Evolutionary conservation across 2,329 filamentous ascomycete genomes (phyloP), one percentile per base, ranked within the genome.

Genomic region (Botrytis byssoidea): DNA sequence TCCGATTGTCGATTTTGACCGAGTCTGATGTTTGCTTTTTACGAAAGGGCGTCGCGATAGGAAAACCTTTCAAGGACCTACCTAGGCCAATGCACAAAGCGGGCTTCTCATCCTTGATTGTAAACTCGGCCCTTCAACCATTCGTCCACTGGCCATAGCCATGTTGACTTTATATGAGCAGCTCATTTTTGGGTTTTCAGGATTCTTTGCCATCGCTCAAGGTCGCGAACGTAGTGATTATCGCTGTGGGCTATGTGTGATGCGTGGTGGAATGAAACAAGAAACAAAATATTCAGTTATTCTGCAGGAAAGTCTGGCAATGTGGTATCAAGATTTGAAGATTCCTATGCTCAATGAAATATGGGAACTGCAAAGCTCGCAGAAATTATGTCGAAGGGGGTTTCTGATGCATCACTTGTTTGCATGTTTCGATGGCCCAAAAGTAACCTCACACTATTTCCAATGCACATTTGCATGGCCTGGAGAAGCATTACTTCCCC

Each of bases 321-420:
- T 42, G 37, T 69, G 48, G 40, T 69, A 69, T 69, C 66, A 44
- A 69, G 37, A 57, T 59, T 69, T 69, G 48, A 44, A 57, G 12
- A 69, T 69, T 69, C 48, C 66, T 69, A 57, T 69, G 48, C 37
- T 69, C 66, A 42, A 57, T 22, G 25, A 69, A 69, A 42, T 42
- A 51, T 32, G 55, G n/a, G 9, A 69, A 57, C 66, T 69, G 66
- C 66, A n/a, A 69, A 57, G 37, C 66, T n/a, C 20, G 35, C 37
- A 69, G 48, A 68, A 42, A 32, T 69, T 29, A 57, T 69, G 35
- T 44, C 66, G 48, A 42, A n/a, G 46, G 37, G 37, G n/a, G 18
- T 37, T 42, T 57, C 66, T 69, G 66, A 69, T 57, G 66, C 66
- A 69, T 57, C 66, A 69, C 66, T 69, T 42, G 66, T 42, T 59